Evolutionary conservation across 78 protist species (phyloP), one percentile per base, ranked within the genome.

Genomic region (Dictyostelium citrinum): DNA sequence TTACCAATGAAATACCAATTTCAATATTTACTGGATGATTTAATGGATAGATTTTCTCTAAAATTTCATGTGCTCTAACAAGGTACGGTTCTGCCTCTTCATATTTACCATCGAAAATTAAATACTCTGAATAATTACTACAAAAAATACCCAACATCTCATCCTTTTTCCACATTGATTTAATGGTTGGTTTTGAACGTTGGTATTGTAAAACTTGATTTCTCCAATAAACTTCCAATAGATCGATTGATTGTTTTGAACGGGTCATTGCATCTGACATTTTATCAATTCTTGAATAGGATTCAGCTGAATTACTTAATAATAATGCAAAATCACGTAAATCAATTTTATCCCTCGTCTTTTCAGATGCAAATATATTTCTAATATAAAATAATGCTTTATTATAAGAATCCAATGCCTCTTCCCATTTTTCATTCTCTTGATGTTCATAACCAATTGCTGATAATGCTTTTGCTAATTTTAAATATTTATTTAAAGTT

Each of bases 361-460:
- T 64, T 16, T 33, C 72, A 5, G 72, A 20, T 11, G 79, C 79
- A 78, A 88, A 78, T 31, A 88, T 31, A 78, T 58, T 67, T 43
- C 85, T 20, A 88, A 78, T 46, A 58, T 88, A 67, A 10, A 88
- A 24, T 27, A 88, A 9, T 22, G 93, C 84, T 17, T 78, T 88
- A 27, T 88, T 88, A 43, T 67, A 88, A 0, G 93, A 88, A 33
- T 88, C 93, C 29, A 88, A 33, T 16, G 93, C 84, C 10, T 88
- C 85, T 64, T 76, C 68, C 86, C 85, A 88, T 5, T 33, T 11
- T 16, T 78, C 58, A 5, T 61, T 46, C 17, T 81, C 75, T 68
- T 88, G 93, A 78, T 88, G 84, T 49, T 76, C 70, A 60, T 37
- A 88, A 16, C 93, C 93, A 67, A 88, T 33, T 8, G 93, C 82